Evolutionary conservation across 2,329 filamentous ascomycete genomes (phyloP).

Genomic region (Pseudogymnoascus sp.): DNA sequence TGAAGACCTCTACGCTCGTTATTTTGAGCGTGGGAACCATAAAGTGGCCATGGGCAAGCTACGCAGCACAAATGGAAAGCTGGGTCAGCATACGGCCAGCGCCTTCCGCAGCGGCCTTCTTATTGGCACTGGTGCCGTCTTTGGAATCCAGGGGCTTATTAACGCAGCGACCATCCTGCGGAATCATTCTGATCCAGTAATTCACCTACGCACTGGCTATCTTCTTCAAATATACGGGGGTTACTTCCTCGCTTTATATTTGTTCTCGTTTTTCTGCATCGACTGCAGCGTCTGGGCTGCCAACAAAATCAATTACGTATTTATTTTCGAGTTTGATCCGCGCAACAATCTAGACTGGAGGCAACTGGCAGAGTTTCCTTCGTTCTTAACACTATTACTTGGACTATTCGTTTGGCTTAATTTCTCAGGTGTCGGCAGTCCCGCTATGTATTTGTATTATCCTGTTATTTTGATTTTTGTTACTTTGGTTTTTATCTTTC

Average conservation of each 20-base stretch:
- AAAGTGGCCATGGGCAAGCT: conserved; percentile 87
- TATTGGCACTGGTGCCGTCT: conserved; percentile 60
- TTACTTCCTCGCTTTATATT: conserved; percentile 74
- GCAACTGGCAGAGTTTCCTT: conserved; percentile 77
- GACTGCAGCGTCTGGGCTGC: conserved; percentile 76
- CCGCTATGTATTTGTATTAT: conserved; percentile 73
- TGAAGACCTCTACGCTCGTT: conserved; percentile 87
- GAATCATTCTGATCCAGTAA: conserved; percentile 38
- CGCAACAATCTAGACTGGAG: conserved; percentile 84
- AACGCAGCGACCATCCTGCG: conserved; percentile 49
- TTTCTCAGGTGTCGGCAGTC: conserved; percentile 61
- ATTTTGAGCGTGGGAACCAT: conserved; percentile 88
- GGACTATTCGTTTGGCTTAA: conserved; percentile 86
- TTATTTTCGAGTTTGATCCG: conserved; percentile 93
- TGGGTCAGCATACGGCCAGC: conserved; percentile 46
- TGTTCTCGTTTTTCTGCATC: conserved; percentile 78
- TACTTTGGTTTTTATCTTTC: conserved; percentile 60
- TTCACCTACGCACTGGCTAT: conserved; percentile 53
- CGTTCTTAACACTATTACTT: conserved; percentile 69
- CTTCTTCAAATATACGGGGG: conserved; percentile 86
- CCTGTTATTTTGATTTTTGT: conserved; percentile 71
- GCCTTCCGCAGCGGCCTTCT: conserved; percentile 58
- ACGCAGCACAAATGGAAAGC: conserved; percentile 59
- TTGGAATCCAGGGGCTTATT: conserved; percentile 57
- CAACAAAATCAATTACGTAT: conserved; percentile 89